Evolutionary conservation across 805 yeast genomes (phyloP), one percentile per base, ranked within the genome.

Genomic region (Myxozyma geophila): DNA sequence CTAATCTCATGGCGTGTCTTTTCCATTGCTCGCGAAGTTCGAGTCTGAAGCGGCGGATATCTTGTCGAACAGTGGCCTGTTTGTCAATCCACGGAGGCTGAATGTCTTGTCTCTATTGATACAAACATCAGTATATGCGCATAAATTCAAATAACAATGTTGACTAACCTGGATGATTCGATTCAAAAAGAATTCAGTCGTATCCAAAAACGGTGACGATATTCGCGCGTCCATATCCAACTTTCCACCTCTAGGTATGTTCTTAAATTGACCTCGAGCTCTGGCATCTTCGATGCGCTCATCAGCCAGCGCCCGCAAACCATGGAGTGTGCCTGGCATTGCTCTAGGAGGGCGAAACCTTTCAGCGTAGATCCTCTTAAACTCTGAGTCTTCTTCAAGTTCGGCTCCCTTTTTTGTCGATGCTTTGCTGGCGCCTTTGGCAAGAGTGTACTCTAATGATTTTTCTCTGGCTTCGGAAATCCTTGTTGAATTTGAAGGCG

Each of bases 81-180:
- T 84, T 86, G 70, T 90, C 96, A 43, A 92, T 87, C 97, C 97
- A 92, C 0, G 96, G 96, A 0, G 97, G 96, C 10, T 86, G 78
- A 0, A 90, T 86, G 54, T 90, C 92, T 74, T 92, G 97, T 49
- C 84, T 82, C 58, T 75, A 71, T 13, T 3, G 28, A 13, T 21
- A 46, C n/a, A 46, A 12, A 10, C 19, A 43, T 15, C 9, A n/a
- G 35, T 5, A 58, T 19, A 7, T 12, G 47, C 48, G 7, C 9
- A 13, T 37, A 7, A 39, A 1, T 35, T n/a, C 6, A 33, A 33
- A 10, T 19, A 51, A 58, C 41, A 13, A 17, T 12, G 28, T 2
- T 2, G 5, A 23, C 60, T 28, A 39, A 65, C 68, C 66, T 82
- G 83, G 61, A 92, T 76, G 51, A 92, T 87, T 66, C 89, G 85